Conservation (phyloP, 768 basidiomycete species). For the Hygrocybe punicea region DNA sequence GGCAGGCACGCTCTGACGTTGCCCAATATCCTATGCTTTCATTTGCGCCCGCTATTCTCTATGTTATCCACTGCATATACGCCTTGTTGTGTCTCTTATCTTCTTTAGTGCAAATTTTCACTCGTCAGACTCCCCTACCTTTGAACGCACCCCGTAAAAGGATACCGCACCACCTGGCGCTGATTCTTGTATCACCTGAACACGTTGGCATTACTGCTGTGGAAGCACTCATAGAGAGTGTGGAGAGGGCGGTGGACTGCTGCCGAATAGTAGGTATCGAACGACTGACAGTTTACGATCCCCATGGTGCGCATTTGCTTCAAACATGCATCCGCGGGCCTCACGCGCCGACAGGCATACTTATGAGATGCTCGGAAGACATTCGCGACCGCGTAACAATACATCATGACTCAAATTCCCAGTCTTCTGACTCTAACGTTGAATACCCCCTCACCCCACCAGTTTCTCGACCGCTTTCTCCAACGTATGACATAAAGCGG, state of each 20-base stretch:
- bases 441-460: conserved; percentile 79
- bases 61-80: conserved; percentile 58
- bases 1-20: too few relatives aligned
- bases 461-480: conserved; percentile 63
- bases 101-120: conserved; percentile 40
- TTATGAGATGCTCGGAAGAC: conserved; percentile 38
- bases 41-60: conserved; percentile 47
- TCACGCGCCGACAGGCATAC: conserved; percentile 33
- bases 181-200: conserved; percentile 54
- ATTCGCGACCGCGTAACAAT: conserved; percentile 39
- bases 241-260: conserved; percentile 55
- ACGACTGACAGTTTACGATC: conserved; percentile 69
- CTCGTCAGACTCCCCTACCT: conserved; percentile 41
- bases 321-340: background rate
- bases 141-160: conserved; percentile 53
- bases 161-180: conserved; percentile 62
- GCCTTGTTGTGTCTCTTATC: conserved; percentile 39
- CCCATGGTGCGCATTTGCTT: conserved; percentile 49
- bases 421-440: conserved; percentile 51
- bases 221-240: conserved; percentile 48
- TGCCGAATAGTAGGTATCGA: conserved; percentile 60
- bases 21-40: background rate
- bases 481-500: conserved; percentile 28
- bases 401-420: conserved; percentile 23
- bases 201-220: conserved; percentile 33